phyloP scores from a whole-genome alignment of 441 rosid genomes.

The Macaranga tanarius region DNA sequence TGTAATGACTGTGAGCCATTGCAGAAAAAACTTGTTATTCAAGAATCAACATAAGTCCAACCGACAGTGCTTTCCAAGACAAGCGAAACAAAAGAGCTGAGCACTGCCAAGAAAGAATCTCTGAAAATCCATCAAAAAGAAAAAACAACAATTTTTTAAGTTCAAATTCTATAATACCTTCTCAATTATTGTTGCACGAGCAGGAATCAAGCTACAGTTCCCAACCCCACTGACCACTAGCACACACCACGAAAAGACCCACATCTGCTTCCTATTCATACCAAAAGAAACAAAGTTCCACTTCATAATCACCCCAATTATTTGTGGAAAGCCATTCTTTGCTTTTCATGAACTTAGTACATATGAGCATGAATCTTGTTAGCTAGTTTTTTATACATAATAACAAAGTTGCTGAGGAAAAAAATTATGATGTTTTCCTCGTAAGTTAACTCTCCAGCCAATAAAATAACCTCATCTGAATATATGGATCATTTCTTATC shows the following conservation, averaged over 20 bases:
- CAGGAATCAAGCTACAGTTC: background rate
- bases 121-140: background rate
- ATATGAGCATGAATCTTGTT: no score
- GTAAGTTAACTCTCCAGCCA: no score
- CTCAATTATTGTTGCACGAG: background rate
- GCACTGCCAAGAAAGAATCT: no score
- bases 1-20: background rate
- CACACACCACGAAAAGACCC: background rate
- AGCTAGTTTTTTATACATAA: no score
- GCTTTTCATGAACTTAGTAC: no score
- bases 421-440: no score
- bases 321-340: no score
- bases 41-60: background rate
- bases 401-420: no score
- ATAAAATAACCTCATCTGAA: no score
- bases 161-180: background rate
- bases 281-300: no score
- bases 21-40: background rate
- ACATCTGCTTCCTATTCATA: background rate
- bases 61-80: background rate
- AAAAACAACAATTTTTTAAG: background rate
- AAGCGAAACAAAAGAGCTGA: background rate
- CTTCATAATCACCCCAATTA: no score
- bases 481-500: no score
- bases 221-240: background rate